phyloP scores from a whole-genome alignment of 768 basidiomycete genomes.

The Collybia sordida region DNA sequence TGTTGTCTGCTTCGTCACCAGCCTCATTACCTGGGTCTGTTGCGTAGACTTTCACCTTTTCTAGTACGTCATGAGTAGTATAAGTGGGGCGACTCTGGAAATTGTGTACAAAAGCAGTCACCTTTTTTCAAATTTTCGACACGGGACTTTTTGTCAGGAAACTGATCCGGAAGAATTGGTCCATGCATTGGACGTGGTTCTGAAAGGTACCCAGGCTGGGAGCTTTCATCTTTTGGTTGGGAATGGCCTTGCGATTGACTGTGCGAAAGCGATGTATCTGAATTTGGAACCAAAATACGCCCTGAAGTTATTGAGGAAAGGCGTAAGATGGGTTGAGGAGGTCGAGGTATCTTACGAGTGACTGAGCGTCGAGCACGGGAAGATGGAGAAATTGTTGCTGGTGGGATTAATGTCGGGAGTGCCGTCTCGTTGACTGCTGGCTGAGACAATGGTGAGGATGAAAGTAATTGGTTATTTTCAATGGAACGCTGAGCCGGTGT shows the following conservation, averaged over 20 bases:
- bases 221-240: slow-evolving; percentile 20
- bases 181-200: background rate
- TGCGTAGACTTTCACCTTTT: too few relatives aligned
- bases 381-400: slow-evolving; percentile 1
- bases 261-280: slow-evolving; percentile 45
- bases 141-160: too few relatives aligned
- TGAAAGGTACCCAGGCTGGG: slow-evolving; percentile 16
- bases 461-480: background rate
- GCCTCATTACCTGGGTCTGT: too few relatives aligned
- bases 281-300: slow-evolving; percentile 54
- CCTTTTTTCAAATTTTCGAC: too few relatives aligned
- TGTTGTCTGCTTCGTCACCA: background rate
- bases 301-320: slow-evolving; percentile 27
- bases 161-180: too few relatives aligned
- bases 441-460: slow-evolving; percentile 3
- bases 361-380: slow-evolving; percentile 22
- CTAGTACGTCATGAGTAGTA: too few relatives aligned
- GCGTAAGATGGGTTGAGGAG: slow-evolving; percentile 33
- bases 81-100: too few relatives aligned
- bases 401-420: slow-evolving; percentile 10
- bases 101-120: too few relatives aligned
- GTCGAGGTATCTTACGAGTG: slow-evolving; percentile 47
- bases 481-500: slow-evolving; percentile 32
- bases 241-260: slow-evolving; percentile 33
- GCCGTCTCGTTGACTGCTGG: slow-evolving; percentile 11